phyloP scores from a whole-genome alignment of 2,329 filamentous ascomycete species.

The Colletotrichum brevisporum region DNA sequence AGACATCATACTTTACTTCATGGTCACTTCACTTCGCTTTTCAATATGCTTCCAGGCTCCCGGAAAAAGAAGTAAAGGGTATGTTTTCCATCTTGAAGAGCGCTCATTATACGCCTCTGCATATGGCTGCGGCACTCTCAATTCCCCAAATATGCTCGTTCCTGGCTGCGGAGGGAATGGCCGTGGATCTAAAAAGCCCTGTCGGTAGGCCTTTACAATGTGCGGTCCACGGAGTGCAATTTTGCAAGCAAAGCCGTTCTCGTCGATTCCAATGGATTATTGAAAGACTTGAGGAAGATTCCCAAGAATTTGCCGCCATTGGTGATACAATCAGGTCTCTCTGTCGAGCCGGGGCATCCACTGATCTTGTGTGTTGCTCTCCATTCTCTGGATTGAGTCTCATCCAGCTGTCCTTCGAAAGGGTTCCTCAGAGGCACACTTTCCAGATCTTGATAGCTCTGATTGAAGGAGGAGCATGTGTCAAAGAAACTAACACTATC shows the following conservation, averaged over 20 bases:
- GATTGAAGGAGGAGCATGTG: neutral
- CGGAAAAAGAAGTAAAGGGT: accelerated
- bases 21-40: neutral
- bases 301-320: neutral
- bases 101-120: neutral
- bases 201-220: neutral
- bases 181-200: neutral
- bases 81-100: accelerated
- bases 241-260: too few relatives aligned
- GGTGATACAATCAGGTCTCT: neutral
- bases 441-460: neutral
- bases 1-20: neutral
- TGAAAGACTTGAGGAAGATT: too few relatives aligned
- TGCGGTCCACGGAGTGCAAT: neutral
- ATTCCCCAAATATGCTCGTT: neutral
- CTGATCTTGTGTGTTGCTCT: neutral
- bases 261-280: neutral
- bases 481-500: neutral
- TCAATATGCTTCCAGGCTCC: neutral
- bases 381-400: neutral
- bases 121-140: neutral
- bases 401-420: neutral
- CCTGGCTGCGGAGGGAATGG: accelerated
- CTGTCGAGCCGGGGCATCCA: neutral
- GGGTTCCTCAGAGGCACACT: neutral